phyloP scores from a whole-genome alignment of 2,329 filamentous ascomycete genomes.

The Tolypocladium nubicola region DNA sequence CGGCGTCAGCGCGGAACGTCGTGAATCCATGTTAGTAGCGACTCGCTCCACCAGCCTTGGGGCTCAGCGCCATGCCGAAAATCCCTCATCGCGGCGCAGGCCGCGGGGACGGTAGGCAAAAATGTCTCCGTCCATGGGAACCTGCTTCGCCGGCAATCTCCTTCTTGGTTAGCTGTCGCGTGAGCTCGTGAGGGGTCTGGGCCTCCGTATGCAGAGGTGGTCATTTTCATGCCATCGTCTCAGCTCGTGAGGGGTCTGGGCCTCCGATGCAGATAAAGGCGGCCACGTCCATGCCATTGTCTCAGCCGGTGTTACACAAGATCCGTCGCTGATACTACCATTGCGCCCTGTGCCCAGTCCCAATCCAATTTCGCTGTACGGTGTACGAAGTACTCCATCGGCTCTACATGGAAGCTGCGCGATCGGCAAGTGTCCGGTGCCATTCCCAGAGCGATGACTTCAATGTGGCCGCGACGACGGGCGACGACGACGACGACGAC shows the following conservation, averaged over 20 bases:
- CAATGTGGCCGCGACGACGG: not conserved
- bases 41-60: not conserved
- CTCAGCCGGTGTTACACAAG: too few relatives aligned
- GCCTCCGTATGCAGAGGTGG: not conserved
- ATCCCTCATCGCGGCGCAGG: not conserved
- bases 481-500: not conserved
- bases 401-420: constrained; percentile 1
- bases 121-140: not conserved
- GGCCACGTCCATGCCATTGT: not conserved
- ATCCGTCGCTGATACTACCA: not conserved
- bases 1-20: not conserved
- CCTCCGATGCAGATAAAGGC: not conserved
- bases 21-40: not conserved
- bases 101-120: not conserved
- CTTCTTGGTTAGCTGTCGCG: not conserved
- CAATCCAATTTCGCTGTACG: not conserved
- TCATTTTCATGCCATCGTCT: not conserved
- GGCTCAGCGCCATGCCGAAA: not conserved
- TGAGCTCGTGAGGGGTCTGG: not conserved
- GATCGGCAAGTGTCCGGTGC: not conserved
- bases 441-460: not conserved
- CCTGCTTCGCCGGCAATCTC: not conserved
- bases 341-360: not conserved
- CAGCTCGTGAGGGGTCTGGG: not conserved
- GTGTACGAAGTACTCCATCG: not conserved